Conservation (phyloP, 2,329 filamentous ascomycete genomes). For the Drechslera avenae region DNA sequence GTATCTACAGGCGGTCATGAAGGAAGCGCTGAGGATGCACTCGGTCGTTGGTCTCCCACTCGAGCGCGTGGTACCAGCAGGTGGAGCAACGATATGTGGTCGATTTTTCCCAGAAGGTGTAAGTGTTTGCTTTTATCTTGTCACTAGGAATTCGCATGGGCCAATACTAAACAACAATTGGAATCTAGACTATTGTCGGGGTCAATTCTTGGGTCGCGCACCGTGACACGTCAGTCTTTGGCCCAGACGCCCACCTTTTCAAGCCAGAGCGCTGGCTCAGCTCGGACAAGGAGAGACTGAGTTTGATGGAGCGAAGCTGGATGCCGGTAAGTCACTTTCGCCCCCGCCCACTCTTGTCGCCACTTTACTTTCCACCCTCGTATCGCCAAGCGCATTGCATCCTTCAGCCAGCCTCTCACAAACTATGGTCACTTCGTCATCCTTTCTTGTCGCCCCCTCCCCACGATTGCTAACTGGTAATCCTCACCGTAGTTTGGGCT, state of each 20-base stretch:
- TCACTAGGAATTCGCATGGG: neutral
- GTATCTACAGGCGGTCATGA: slow-evolving; percentile 37
- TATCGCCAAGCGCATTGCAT: neutral
- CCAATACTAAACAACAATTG: slow-evolving; percentile 3
- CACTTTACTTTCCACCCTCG: neutral
- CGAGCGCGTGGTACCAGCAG: slow-evolving; percentile 26
- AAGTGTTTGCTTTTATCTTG: neutral
- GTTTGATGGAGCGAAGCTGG: slow-evolving; percentile 24
- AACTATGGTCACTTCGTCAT: neutral
- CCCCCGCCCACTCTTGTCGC: neutral
- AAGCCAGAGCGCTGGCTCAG: slow-evolving; percentile 29
- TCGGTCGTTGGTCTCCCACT: slow-evolving; percentile 31
- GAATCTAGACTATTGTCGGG: slow-evolving; percentile 23
- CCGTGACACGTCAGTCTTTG: slow-evolving; percentile 20
- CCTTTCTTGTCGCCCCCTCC: neutral
- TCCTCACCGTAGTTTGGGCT: slow-evolving; percentile 16
- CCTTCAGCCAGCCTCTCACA: slow-evolving; percentile 1
- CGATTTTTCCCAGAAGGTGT: slow-evolving; percentile 25
- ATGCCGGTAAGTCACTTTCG: slow-evolving; percentile 23
- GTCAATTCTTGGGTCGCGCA: slow-evolving; percentile 30
- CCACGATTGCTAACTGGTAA: slow-evolving; percentile 1
- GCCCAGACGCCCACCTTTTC: slow-evolving; percentile 23
- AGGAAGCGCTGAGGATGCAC: slow-evolving; percentile 34
- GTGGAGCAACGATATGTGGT: slow-evolving; percentile 21
- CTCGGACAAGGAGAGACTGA: slow-evolving; percentile 16